Evolutionary conservation across 2,329 filamentous ascomycete genomes (phyloP), one percentile per base, ranked within the genome.

Genomic region (Pseudogymnoascus sp.): DNA sequence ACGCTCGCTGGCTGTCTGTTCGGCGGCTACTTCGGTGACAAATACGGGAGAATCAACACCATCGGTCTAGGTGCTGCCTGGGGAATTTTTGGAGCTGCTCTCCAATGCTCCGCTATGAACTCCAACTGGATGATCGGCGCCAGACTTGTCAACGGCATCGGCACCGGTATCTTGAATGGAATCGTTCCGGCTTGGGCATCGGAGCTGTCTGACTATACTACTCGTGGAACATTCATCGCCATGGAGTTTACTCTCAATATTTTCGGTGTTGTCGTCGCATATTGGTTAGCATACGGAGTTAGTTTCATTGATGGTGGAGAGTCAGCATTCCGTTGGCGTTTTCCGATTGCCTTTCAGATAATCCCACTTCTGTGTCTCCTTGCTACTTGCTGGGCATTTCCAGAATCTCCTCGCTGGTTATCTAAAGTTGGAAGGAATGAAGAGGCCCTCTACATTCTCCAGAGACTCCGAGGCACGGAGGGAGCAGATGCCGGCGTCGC

Each of bases 231-330:
- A 53, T 88, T 71, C 31, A 68, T 90, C 62, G 84, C 85, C 5
- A 84, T 88, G 62, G 87, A 90, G 68, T 89, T 90, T 66, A 89
- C 86, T 0, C 73, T 89, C 68, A 90, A 89, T 70, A 89, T 89
- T 66, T 84, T 88, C 53, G 87, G 87, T 69, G 84, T 89, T 1
- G 82, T 85, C 31, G 77, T 85, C 40, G 74, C 81, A 3, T 88
- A 89, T 67, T 87, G 84, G 84, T 68, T 79, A n/a, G 76, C 78
- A 31, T 63, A 61, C 66, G 85, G 83, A 62, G 67, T 64, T 6
- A 84, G 83, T 0, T 88, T 84, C 70, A 81, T 85, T 66, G 81
- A 86, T 63, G 78, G 80, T 34, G 84, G 84, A 10, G 76, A 75
- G 1, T 85, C 84, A 0, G 75, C 82, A 0, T 82, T 89, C 69